A percentile compares a stretch with the other conserved stretches of the same genome.
These are phyloP conservation scores for Nepenthes alata DNA, from an alignment of 179 eudicot species.

Conservation along the genomic window DNA sequence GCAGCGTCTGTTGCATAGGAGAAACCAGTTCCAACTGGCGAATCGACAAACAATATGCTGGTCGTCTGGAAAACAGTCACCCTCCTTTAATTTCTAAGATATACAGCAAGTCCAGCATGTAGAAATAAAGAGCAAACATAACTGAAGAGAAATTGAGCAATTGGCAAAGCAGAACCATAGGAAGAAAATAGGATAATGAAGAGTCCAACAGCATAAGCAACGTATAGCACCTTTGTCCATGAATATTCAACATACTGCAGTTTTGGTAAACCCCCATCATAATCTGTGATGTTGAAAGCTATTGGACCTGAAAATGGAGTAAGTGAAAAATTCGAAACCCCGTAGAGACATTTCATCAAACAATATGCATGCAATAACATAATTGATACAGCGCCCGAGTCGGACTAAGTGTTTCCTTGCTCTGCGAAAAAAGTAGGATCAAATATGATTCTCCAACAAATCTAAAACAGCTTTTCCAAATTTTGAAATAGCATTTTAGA, in stretches of 20 bases:
- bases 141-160: not conserved
- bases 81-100: too few relatives aligned
- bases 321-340: too few relatives aligned
- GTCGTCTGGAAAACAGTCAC: not conserved
- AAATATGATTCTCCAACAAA: too few relatives aligned
- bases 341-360: too few relatives aligned
- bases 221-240: slow-evolving; percentile 10
- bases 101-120: too few relatives aligned
- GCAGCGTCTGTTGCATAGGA: slow-evolving; percentile 14
- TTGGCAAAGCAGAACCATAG: not conserved
- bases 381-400: too few relatives aligned
- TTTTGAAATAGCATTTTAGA: too few relatives aligned
- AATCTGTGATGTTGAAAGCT: slow-evolving; percentile 4
- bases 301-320: slow-evolving; percentile 9
- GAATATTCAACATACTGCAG: slow-evolving; percentile 3
- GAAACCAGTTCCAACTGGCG: slow-evolving; percentile 42
- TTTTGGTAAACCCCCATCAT: slow-evolving; percentile 11
- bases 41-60: slow-evolving; percentile 8
- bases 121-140: too few relatives aligned
- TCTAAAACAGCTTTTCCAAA: too few relatives aligned
- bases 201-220: not conserved
- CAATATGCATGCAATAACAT: too few relatives aligned
- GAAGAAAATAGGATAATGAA: not conserved
- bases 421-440: too few relatives aligned
- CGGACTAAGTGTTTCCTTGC: too few relatives aligned